These are phyloP conservation scores for Amanita rimosa DNA, from an alignment of 768 basidiomycete genomes.

Conservation along the genomic window DNA sequence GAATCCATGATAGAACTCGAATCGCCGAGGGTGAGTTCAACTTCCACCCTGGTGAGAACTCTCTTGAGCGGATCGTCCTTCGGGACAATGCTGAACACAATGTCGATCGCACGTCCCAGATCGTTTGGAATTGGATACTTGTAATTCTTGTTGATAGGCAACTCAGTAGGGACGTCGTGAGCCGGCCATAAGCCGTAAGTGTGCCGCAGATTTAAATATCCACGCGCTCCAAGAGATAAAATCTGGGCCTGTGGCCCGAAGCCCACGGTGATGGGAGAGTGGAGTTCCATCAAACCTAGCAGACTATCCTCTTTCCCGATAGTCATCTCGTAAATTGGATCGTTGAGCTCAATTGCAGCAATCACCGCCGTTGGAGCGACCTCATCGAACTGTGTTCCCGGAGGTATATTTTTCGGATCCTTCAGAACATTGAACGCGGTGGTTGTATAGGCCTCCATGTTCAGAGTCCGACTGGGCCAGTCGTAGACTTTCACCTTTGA, in stretches of 20 bases:
- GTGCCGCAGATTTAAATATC: neutral
- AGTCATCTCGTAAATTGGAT: neutral
- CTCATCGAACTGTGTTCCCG: neutral
- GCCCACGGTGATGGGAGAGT: neutral
- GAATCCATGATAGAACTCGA: neutral
- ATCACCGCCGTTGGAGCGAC: neutral
- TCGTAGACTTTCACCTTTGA: neutral
- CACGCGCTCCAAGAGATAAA: neutral
- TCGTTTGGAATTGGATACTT: neutral
- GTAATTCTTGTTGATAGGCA: no score
- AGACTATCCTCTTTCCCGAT: neutral
- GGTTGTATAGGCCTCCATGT: neutral
- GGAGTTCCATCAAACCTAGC: neutral
- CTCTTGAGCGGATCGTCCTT: neutral
- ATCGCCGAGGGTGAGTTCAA: neutral
- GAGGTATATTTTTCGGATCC: neutral
- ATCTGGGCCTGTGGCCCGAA: neutral
- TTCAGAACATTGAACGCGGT: neutral
- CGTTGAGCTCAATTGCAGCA: neutral
- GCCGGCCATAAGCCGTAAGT: neutral
- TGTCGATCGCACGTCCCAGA: neutral
- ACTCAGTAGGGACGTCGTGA: neutral
- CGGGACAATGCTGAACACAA: neutral
- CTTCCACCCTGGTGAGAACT: neutral
- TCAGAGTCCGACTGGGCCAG: neutral